Conservation (phyloP, 768 basidiomycete species). For the Serendipita indica region DNA sequence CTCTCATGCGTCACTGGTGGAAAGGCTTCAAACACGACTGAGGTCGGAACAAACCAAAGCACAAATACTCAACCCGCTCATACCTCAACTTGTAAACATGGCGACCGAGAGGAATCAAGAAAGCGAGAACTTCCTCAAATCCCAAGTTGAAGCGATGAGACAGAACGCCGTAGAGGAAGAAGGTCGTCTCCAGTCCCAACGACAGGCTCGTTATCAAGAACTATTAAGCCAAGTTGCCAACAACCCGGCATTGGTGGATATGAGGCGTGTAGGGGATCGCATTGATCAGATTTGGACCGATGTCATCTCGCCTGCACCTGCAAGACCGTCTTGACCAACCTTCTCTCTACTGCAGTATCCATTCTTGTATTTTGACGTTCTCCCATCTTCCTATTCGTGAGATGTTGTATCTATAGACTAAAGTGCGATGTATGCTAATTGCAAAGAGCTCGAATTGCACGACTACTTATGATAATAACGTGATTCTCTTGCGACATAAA, state of each 20-base stretch:
- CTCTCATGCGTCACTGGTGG: too few species aligned
- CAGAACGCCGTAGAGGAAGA: not conserved
- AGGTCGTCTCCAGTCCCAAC: not conserved
- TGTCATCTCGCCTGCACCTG: not conserved
- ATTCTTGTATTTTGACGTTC: not conserved
- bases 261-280: not conserved
- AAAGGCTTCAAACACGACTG: too few species aligned
- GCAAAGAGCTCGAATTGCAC: not conserved
- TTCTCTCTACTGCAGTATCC: not conserved
- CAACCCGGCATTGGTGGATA: not conserved
- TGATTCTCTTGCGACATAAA: not conserved
- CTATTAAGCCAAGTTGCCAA: not conserved
- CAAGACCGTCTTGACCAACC: not conserved
- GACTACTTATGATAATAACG: not conserved
- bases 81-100: not conserved
- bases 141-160: not conserved
- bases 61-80: not conserved
- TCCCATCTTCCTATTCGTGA: not conserved
- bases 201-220: not conserved
- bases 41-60: not conserved
- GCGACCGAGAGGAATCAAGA: not conserved
- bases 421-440: not conserved
- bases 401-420: not conserved
- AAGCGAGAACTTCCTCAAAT: not conserved
- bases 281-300: not conserved